Evolutionary conservation across 2,329 filamentous ascomycete genomes (phyloP).

Genomic region (Ustulina deusta): DNA sequence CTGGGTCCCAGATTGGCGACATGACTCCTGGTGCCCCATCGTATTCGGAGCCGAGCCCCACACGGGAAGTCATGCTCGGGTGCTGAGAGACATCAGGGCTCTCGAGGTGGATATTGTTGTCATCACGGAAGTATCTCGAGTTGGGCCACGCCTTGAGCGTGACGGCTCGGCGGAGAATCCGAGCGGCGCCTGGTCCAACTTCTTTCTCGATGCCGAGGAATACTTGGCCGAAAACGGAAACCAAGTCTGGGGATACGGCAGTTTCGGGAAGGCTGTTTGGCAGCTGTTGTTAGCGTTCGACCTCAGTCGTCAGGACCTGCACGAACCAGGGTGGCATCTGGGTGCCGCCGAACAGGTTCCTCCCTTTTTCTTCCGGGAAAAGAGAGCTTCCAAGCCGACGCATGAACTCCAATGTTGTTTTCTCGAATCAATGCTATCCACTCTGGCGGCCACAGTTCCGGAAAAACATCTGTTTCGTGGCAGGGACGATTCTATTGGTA

Average conservation of each 20-base stretch:
- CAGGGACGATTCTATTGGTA: constrained; percentile 27
- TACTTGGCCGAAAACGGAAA: neutral
- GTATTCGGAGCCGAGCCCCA: neutral
- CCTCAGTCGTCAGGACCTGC: neutral
- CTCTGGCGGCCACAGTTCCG: neutral
- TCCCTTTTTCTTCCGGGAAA: constrained; percentile 8
- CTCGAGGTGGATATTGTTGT: constrained; percentile 30
- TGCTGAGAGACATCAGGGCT: neutral
- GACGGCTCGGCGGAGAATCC: neutral
- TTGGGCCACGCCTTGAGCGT: constrained; percentile 12
- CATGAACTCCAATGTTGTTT: neutral
- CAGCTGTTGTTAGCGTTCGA: constrained; percentile 24
- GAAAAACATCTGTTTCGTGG: constrained; percentile 21
- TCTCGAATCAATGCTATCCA: neutral
- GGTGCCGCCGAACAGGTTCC: neutral
- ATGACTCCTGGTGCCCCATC: neutral
- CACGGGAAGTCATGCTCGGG: neutral
- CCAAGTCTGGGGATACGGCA: neutral
- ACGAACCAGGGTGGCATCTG: constrained; percentile 20
- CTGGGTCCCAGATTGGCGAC: constrained; percentile 35
- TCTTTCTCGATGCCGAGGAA: constrained; percentile 23
- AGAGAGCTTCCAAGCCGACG: too few relatives aligned
- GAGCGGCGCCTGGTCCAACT: constrained; percentile 6
- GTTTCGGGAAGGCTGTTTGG: constrained; percentile 28
- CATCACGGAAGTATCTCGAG: constrained; percentile 9